Percentiles rank a stretch among this genome's conserved stretches.
Evolutionary conservation across 1,284 basidiomycete species (phyloP).

Genomic region (Sporisorium reilianum): DNA sequence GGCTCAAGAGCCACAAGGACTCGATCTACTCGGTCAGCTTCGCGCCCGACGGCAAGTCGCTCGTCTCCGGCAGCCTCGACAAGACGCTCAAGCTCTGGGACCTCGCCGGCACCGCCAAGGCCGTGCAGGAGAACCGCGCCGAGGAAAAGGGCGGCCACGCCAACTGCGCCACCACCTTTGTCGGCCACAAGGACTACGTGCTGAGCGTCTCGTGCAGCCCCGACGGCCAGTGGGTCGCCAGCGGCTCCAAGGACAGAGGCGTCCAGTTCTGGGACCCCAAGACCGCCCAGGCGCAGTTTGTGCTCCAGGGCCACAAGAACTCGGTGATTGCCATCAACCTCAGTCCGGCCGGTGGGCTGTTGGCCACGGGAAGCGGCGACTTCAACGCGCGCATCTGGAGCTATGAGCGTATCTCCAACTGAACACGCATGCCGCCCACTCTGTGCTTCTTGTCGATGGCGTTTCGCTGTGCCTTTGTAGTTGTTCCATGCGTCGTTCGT

Average conservation of each 20-base stretch:
- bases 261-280: conserved; percentile 82
- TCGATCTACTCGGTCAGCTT: conserved; percentile 88
- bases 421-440: no score
- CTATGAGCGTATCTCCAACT: conserved; percentile 56
- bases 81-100: conserved; percentile 91
- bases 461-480: no score
- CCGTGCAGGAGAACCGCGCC: conserved; percentile 53
- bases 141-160: conserved; percentile 68
- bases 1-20: conserved; percentile 83
- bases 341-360: conserved; percentile 78
- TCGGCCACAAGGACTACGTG: conserved; percentile 89
- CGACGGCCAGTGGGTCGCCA: conserved; percentile 88
- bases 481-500: background rate
- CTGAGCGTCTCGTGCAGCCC: conserved; percentile 83
- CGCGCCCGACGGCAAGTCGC: conserved; percentile 81
- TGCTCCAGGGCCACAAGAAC: conserved; percentile 91
- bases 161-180: conserved; percentile 81
- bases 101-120: conserved; percentile 73
- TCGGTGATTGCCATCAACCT: conserved; percentile 89
- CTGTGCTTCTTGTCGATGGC: no score
- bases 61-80: conserved; percentile 86
- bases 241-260: conserved; percentile 88
- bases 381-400: conserved; percentile 73
- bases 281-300: conserved; percentile 80
- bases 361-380: conserved; percentile 89